Evolutionary conservation across 305 asterid species (phyloP), one percentile per base, ranked within the genome.

Genomic region (Plantago coronopus): DNA sequence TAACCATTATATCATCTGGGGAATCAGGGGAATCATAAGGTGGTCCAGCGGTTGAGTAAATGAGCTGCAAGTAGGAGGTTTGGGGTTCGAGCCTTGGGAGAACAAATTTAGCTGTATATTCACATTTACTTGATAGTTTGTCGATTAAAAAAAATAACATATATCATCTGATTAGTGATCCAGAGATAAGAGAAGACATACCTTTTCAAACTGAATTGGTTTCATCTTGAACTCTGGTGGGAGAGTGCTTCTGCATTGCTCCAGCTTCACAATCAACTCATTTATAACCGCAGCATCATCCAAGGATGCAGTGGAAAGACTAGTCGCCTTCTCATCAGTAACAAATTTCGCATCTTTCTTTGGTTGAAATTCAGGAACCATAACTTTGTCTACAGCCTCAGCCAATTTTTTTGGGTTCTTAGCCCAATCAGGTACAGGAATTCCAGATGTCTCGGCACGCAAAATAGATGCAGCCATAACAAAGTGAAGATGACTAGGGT

Each of bases 151-250:
- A n/a, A n/a, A n/a, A n/a, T n/a, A n/a, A n/a, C n/a, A n/a, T n/a
- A 2, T 5, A 27, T 7, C 40, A 34, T 34, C 12, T 38, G 57
- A 54, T 15, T 42, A 55, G 46, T 45, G 48, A 64, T 31, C 10
- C 40, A 47, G 54, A 23, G 66, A 56, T 0, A 12, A 27, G 46
- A 62, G 42, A 16, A 38, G 25, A 65, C 69, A 11, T 58, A 88
- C 96, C 96, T 91, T 91, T 79, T 91, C 98, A 74, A 91, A 91
- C 65, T 86, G 96, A 67, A 91, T 84, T 17, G 98, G 98, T 63
- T 76, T 91, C 96, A 91, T 81, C 85, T 64, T 76, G 80, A 76
- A 91, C 59, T 79, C 71, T n/a, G 93, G 81, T 27, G 78, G 80
- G 21, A 91, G 66, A 54, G 73, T 73, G 70, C 74, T 63, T 67